Conservation (phyloP, 2,329 filamentous ascomycete genomes). For the Sordariomycetes sp. region DNA sequence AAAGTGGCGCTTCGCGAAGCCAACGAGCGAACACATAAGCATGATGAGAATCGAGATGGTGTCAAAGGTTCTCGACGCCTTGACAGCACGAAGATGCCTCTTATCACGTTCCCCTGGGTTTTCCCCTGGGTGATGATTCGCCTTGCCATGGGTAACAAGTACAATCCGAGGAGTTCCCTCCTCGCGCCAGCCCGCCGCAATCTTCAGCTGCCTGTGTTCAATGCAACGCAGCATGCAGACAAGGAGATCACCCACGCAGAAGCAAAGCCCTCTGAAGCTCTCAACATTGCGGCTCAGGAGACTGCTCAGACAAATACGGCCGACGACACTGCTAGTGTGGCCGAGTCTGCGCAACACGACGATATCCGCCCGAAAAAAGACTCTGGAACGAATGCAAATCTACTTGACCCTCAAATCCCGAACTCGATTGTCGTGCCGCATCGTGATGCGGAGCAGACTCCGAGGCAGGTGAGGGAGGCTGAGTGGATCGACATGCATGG, state of each 20-base stretch:
- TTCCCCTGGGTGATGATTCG: constrained; percentile 53
- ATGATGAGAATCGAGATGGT: neutral
- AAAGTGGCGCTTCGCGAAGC: constrained; percentile 44
- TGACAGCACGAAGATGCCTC: constrained; percentile 49
- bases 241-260: too few relatives aligned
- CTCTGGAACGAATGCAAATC: too few relatives aligned
- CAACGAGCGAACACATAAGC: constrained; percentile 13
- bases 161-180: constrained; percentile 10
- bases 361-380: too few relatives aligned
- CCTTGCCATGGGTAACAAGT: constrained; percentile 16
- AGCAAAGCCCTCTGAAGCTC: neutral
- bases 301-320: neutral
- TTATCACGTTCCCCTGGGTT: constrained; percentile 93
- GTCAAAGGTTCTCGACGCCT: constrained; percentile 7
- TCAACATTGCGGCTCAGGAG: constrained; percentile 1
- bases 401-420: too few relatives aligned
- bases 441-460: too few relatives aligned
- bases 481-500: too few relatives aligned
- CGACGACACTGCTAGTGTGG: neutral
- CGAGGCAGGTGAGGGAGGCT: too few relatives aligned
- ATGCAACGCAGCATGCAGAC: too few relatives aligned
- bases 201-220: too few relatives aligned
- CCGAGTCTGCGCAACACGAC: too few relatives aligned
- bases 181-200: neutral
- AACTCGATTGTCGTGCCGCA: too few relatives aligned